Evolutionary conservation across 202 grass and related monocot genomes (phyloP), one percentile per base, ranked within the genome.

Genomic region (Musa balbisiana): DNA sequence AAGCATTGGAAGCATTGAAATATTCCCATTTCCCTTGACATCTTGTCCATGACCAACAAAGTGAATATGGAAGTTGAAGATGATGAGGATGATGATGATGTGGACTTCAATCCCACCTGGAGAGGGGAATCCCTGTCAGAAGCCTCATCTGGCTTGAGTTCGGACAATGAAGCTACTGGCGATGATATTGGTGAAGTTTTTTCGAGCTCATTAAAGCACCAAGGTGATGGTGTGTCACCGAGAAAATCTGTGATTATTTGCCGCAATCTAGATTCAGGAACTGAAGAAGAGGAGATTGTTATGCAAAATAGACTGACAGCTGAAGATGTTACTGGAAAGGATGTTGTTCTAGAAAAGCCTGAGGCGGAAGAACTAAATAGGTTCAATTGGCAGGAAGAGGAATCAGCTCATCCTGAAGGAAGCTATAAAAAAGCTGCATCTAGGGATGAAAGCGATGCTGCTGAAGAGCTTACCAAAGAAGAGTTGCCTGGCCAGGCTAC

Each of bases 91-190:
- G 93, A 93, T 0, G 90, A 97, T 76, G 94, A 91, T 72, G 73
- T 97, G 55, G 94, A 93, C 82, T 93, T 93, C 75, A 82, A 84
- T 69, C 93, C 88, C 67, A 89, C 91, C 55, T 76, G 85, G 52
- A 89, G 84, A 64, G 86, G 92, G 63, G 86, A 79, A 51, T 82
- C 88, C 53, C 83, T 78, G 11, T 97, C 93, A 14, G 86, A 87
- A 54, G 87, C 84, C 51, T 97, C 90, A 4, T 93, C 90, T 56
- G 88, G 88, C 65, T 81, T 97, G 21, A 97, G 90, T 49, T 97
- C 88, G 0, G 90, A 93, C 70, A 87, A 82, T 13, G 88, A 93
- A 76, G 83, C 73, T 0, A 65, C 10, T 22, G 56, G 27, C 72
- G 33, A 67, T 84, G 79, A 73, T 56, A 79, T 69, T 16, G 25